phyloP scores from a whole-genome alignment of 2,329 filamentous ascomycete species.

The Fusarium sp. region DNA sequence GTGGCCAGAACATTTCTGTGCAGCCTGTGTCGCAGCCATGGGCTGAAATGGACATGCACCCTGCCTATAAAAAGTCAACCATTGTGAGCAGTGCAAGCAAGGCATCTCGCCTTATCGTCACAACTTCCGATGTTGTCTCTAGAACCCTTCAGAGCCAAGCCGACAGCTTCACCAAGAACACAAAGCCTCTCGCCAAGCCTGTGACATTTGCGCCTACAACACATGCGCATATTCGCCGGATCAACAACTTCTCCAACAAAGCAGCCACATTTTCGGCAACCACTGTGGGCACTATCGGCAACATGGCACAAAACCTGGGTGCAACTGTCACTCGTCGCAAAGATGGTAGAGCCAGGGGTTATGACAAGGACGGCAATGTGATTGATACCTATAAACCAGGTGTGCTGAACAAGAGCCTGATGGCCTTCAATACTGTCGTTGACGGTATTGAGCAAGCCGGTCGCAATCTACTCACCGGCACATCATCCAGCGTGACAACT shows the following conservation, averaged over 20 bases:
- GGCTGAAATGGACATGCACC: conserved; percentile 81
- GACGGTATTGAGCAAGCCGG: conserved; percentile 93
- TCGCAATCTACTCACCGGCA: conserved; percentile 77
- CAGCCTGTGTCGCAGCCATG: conserved; percentile 76
- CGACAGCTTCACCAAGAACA: conserved; percentile 81
- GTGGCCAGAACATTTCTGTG: conserved; percentile 71
- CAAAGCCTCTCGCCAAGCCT: conserved; percentile 80
- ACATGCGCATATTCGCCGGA: conserved; percentile 85
- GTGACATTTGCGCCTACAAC: conserved; percentile 89
- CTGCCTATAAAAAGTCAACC: conserved; percentile 88
- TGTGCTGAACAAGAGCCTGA: conserved; percentile 92
- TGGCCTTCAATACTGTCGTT: conserved; percentile 93
- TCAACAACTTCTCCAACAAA: conserved; percentile 84
- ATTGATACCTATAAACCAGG: conserved; percentile 83
- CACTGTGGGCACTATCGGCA: conserved; percentile 85
- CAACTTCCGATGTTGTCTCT: conserved; percentile 81
- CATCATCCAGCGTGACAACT: conserved; percentile 81
- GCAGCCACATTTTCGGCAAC: conserved; percentile 85
- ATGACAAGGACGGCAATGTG: conserved; percentile 75
- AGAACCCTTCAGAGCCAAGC: conserved; percentile 82
- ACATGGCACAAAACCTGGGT: conserved; percentile 89
- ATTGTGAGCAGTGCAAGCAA: conserved; percentile 88
- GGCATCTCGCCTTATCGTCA: conserved; percentile 92
- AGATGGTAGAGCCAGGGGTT: conserved; percentile 66
- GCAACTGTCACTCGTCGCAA: conserved; percentile 71